Conservation (phyloP, 1,284 basidiomycete species). For the Apiotrichum laibachii region DNA sequence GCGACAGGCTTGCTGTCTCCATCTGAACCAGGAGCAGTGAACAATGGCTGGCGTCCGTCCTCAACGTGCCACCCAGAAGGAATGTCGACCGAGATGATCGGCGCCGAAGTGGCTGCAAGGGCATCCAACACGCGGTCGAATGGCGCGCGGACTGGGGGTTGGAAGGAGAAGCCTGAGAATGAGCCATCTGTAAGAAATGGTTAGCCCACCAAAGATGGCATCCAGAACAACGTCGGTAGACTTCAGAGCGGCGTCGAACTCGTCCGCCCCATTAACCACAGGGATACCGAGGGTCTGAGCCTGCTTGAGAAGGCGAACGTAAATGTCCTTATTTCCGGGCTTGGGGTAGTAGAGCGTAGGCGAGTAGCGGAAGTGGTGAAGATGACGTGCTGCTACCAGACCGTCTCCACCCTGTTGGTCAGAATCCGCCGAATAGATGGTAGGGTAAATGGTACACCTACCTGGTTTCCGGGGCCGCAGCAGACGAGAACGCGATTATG, state of each 20-base stretch:
- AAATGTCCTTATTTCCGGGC: conserved; percentile 76
- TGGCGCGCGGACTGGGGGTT: conserved; percentile 78
- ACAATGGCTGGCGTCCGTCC: conserved; percentile 40
- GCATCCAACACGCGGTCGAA: conserved; percentile 74
- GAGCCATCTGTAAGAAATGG: neutral
- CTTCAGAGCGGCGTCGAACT: conserved; percentile 58
- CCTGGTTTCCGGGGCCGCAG: conserved; percentile 93
- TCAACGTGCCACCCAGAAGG: conserved; percentile 91
- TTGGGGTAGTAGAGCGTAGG: conserved; percentile 89
- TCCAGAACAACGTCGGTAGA: conserved; percentile 84
- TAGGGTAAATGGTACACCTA: conserved; percentile 15
- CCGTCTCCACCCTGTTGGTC: conserved; percentile 80
- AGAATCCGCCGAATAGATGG: neutral
- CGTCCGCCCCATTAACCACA: conserved; percentile 59
- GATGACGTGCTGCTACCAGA: conserved; percentile 89
- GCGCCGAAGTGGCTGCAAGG: conserved; percentile 63
- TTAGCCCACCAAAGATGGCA: conserved; percentile 72
- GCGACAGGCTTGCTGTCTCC: conserved; percentile 58
- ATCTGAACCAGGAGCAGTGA: conserved; percentile 55
- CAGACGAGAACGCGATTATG: conserved; percentile 80
- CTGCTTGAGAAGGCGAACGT: conserved; percentile 79
- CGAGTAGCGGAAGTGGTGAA: conserved; percentile 83
- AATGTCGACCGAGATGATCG: conserved; percentile 89
- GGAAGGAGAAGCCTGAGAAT: conserved; percentile 80
- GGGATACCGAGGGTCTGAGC: conserved; percentile 82